phyloP scores from a whole-genome alignment of 805 yeast species.

The Suhomyces emberorum region DNA sequence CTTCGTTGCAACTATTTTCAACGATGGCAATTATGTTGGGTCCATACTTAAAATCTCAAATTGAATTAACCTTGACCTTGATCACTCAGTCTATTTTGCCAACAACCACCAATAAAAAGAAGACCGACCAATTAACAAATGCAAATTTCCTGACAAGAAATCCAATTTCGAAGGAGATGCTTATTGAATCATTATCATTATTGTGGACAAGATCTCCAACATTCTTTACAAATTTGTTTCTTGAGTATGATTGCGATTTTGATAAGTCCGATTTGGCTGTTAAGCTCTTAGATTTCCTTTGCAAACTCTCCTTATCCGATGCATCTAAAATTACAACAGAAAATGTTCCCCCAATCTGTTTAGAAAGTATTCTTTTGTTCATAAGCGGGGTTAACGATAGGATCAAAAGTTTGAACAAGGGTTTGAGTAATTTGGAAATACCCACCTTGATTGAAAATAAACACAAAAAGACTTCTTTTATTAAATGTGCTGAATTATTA shows the following conservation, averaged over 20 bases:
- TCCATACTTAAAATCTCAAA: slow-evolving; percentile 67
- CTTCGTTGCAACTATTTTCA: slow-evolving; percentile 71
- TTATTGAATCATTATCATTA: slow-evolving; percentile 80
- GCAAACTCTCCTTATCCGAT: slow-evolving; percentile 81
- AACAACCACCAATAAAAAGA: slow-evolving; percentile 11
- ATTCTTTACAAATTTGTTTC: slow-evolving; percentile 72
- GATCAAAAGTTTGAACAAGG: slow-evolving; percentile 29
- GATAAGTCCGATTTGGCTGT: slow-evolving; percentile 77
- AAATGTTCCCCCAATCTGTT: slow-evolving; percentile 87
- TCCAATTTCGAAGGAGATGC: slow-evolving; percentile 63
- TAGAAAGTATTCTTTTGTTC: slow-evolving; percentile 79
- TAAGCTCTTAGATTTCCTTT: slow-evolving; percentile 63
- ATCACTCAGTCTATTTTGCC: slow-evolving; percentile 59
- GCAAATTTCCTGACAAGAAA: slow-evolving; percentile 19
- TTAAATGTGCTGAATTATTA: slow-evolving; percentile 69
- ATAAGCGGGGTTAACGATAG: slow-evolving; percentile 60
- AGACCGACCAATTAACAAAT: slow-evolving; percentile 22
- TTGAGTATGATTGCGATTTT: slow-evolving; percentile 86
- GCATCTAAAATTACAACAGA: slow-evolving; percentile 76
- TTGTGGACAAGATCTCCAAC: slow-evolving; percentile 78
- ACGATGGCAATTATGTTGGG: slow-evolving; percentile 69
- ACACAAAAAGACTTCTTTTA: slow-evolving; percentile 67
- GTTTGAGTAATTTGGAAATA: slow-evolving; percentile 7
- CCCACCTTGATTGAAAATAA: slow-evolving; percentile 42
- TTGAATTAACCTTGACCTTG: slow-evolving; percentile 66